Percentiles rank a stretch among this genome's conserved stretches.
Conservation (phyloP, 495 filamentous ascomycete genomes). For the Elasticomyces elasticus region DNA sequence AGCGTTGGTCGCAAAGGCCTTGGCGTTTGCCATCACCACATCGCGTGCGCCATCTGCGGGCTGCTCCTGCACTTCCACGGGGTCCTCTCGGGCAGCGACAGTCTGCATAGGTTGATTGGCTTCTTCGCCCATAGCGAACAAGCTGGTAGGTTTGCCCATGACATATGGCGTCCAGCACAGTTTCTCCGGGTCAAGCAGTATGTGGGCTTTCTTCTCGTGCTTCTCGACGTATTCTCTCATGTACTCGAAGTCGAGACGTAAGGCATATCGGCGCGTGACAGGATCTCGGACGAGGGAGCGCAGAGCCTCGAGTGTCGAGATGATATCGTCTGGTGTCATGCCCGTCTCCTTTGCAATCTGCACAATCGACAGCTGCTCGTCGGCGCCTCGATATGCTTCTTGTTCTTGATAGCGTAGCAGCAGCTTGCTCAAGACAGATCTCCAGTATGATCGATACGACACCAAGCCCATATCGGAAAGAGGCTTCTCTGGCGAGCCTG, state of each 20-base stretch:
- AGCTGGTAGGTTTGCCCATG: conserved; percentile 68
- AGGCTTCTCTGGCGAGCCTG: conserved; percentile 92
- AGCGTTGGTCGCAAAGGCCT: conserved; percentile 3
- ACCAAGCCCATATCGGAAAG: conserved; percentile 96
- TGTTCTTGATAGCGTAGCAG: conserved; percentile 34
- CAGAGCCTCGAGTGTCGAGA: conserved; percentile 82
- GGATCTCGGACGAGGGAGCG: conserved; percentile 85
- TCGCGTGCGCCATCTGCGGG: conserved; percentile 34
- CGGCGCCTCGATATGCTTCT: conserved; percentile 5
- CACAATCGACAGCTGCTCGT: conserved; percentile 57
- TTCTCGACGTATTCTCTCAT: conserved; percentile 75
- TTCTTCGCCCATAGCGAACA: conserved; percentile 37
- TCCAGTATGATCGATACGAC: conserved; percentile 96
- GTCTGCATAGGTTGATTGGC: conserved; percentile 72
- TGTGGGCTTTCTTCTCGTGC: conserved; percentile 78
- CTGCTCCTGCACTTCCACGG: conserved; percentile 41
- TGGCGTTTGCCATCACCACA: conserved; percentile 8
- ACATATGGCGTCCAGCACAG: conserved; percentile 97
- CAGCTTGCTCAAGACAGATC: conserved; percentile 75
- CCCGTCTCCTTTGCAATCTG: conserved; percentile 85
- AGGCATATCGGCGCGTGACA: conserved; percentile 73
- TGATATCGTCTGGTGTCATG: conserved; percentile 91
- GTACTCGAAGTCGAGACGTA: conserved; percentile 72
- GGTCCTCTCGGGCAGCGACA: conserved; percentile 68
- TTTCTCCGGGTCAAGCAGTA: conserved; percentile 68